phyloP scores from a whole-genome alignment of 1,139 yeast species.

The Pichia sp. region DNA sequence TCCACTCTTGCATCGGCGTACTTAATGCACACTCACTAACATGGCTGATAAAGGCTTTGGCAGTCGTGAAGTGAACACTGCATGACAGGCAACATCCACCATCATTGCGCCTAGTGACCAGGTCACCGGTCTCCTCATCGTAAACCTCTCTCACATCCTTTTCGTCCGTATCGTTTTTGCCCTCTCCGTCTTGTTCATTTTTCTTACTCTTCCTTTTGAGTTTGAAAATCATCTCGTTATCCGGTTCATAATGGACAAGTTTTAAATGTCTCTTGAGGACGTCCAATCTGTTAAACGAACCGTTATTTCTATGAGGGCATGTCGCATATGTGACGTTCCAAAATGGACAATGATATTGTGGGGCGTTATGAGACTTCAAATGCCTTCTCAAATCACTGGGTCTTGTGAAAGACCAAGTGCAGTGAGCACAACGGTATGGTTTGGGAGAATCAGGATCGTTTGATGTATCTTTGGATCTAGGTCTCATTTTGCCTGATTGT shows the following conservation, averaged over 20 bases:
- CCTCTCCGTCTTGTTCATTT: slow-evolving; percentile 10
- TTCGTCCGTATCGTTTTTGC: slow-evolving; percentile 12
- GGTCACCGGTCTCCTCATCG: slow-evolving; percentile 9
- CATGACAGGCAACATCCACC: slow-evolving; percentile 30
- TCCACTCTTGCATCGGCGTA: slow-evolving; percentile 32
- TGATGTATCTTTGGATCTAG: slow-evolving; percentile 17
- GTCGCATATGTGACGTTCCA: slow-evolving; percentile 58
- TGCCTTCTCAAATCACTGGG: slow-evolving; percentile 66
- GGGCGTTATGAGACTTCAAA: slow-evolving; percentile 57
- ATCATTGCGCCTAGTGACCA: slow-evolving; percentile 20
- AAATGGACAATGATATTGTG: slow-evolving; percentile 67
- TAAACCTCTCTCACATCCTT: slow-evolving; percentile 23
- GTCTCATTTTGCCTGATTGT: background rate
- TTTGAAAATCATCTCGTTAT: slow-evolving; percentile 20
- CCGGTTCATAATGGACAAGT: slow-evolving; percentile 60
- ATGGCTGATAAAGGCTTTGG: slow-evolving; percentile 61
- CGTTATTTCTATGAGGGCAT: slow-evolving; percentile 65
- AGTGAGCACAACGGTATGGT: slow-evolving; percentile 53
- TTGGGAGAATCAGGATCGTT: slow-evolving; percentile 27
- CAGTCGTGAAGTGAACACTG: slow-evolving; percentile 39
- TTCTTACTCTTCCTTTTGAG: slow-evolving; percentile 28
- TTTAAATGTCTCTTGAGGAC: slow-evolving; percentile 66
- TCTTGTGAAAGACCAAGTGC: slow-evolving; percentile 66
- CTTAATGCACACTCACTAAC: slow-evolving; percentile 56
- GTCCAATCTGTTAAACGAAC: slow-evolving; percentile 65